Evolutionary conservation across 306 rosid genomes (phyloP), one percentile per base, ranked within the genome.

Genomic region (Cicer chorassanicum): DNA sequence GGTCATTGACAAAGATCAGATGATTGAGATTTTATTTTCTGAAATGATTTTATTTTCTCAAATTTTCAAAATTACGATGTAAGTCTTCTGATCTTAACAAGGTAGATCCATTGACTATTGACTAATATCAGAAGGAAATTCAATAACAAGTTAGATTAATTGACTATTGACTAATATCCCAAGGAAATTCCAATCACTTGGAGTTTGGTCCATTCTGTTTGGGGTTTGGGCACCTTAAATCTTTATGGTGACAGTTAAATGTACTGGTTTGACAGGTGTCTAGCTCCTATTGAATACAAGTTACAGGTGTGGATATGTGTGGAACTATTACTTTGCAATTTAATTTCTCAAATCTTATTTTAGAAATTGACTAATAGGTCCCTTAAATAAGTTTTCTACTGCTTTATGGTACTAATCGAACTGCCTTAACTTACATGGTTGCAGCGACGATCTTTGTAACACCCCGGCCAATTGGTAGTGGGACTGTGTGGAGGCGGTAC

Each of bases 231-330:
- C 42, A 68, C 24, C 49, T 14, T 57, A 57, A 15, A 57, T 14
- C 39, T 21, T 38, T 38, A 16, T 2, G 44, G 61, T 50, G 14
- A n/a, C 64, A 9, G n/a, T 41, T 29, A 49, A 66, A 54, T 66
- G 39, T 65, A 43, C 10, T 19, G 6, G 19, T 39, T 13, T 60
- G 38, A 56, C 6, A 55, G 53, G 53, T 41, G 6, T 43, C 16
- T 72, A 43, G 59, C 14, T 29, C 59, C 12, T 19, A 11, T 9
- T 8, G 42, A 75, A 75, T 12, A 18, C 16, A 50, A 64, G 65
- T 40, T 75, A 19, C 79, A 8, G 44, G 2, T 19, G 19, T 62
- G 24, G 34, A 48, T 53, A 1, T 34, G 43, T 75, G 66, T 10
- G 8, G 11, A 19, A 14, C 13, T 18, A 43, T 76, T 56, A 7